Evolutionary conservation across 495 filamentous ascomycete genomes (phyloP).

Genomic region (Hyphodiscus hymeniophilus): DNA sequence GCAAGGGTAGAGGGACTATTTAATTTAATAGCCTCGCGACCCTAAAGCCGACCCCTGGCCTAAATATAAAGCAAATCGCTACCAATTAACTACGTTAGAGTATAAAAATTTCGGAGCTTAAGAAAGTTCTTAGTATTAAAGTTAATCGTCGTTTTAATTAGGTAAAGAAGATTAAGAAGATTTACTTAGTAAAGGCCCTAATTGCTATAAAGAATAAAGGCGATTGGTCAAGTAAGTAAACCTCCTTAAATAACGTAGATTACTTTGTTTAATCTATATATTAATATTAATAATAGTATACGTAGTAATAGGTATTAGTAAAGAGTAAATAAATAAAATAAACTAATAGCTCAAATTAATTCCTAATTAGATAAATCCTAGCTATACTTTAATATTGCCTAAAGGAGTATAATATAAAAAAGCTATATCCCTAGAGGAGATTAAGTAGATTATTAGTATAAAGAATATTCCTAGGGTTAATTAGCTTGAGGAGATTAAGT

Average conservation of each 20-base stretch:
- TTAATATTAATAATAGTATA: slow-evolving; percentile 3
- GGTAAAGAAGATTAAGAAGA: slow-evolving; percentile 1
- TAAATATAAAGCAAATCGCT: background rate
- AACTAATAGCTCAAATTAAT: slow-evolving; percentile 1
- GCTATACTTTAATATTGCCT: background rate
- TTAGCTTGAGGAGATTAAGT: slow-evolving; percentile 10
- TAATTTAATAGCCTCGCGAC: slow-evolving; percentile 1
- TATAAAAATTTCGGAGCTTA: slow-evolving; percentile 1
- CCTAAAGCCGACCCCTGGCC: background rate
- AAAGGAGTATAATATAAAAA: slow-evolving; percentile 2
- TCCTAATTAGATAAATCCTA: slow-evolving; percentile 1
- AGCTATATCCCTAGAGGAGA: slow-evolving; percentile 6
- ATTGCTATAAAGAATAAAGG: background rate
- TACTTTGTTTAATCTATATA: slow-evolving; percentile 2
- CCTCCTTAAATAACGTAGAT: background rate
- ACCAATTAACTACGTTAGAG: slow-evolving; percentile 1
- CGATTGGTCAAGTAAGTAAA: slow-evolving; percentile 1
- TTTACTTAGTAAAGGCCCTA: slow-evolving; percentile 1
- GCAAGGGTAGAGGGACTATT: background rate
- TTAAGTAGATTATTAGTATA: slow-evolving; percentile 9
- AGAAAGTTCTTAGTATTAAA: slow-evolving; percentile 1
- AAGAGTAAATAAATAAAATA: slow-evolving; percentile 3
- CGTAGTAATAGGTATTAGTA: background rate
- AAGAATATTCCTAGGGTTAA: slow-evolving; percentile 14
- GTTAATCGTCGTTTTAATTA: slow-evolving; percentile 2